These are phyloP conservation scores for Pholiota molesta DNA, from an alignment of 768 basidiomycete genomes.

Conservation along the genomic window DNA sequence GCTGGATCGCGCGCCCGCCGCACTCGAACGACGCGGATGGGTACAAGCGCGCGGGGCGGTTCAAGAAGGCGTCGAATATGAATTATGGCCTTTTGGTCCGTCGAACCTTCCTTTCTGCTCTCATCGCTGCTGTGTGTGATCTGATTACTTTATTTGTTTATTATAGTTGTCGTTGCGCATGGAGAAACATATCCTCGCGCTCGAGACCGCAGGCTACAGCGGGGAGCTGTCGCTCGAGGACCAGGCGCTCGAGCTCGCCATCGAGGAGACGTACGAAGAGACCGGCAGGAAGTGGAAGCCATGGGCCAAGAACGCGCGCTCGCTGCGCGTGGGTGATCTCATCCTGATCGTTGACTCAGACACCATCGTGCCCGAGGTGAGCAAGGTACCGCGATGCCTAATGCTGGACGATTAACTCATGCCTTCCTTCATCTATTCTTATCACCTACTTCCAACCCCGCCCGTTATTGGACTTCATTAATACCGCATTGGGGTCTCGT, in stretches of 20 bases:
- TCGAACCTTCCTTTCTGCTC: neutral
- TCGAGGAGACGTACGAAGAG: conserved; percentile 72
- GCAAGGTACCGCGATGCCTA: conserved; percentile 10
- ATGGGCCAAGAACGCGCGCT: conserved; percentile 77
- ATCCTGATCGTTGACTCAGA: conserved; percentile 85
- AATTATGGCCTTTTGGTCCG: conserved; percentile 66
- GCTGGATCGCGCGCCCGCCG: conserved; percentile 81
- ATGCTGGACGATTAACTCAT: neutral
- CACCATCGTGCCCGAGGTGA: conserved; percentile 74
- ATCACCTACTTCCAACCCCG: conserved; percentile 1
- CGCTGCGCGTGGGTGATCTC: conserved; percentile 76
- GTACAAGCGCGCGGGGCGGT: conserved; percentile 81
- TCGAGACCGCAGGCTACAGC: conserved; percentile 44
- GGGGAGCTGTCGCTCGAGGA: conserved; percentile 62
- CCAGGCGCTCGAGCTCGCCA: conserved; percentile 67
- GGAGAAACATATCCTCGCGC: conserved; percentile 51
- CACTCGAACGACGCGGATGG: conserved; percentile 65
- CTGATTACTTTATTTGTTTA: neutral
- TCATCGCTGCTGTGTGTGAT: neutral
- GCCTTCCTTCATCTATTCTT: neutral
- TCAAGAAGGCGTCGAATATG: conserved; percentile 93
- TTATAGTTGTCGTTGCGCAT: conserved; percentile 64
- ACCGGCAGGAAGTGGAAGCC: conserved; percentile 64
- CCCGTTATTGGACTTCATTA: neutral
- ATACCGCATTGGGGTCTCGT: conserved; percentile 7